These are phyloP conservation scores for Taphrina communis DNA, from an alignment of 1,139 yeast genomes.

Conservation along the genomic window DNA sequence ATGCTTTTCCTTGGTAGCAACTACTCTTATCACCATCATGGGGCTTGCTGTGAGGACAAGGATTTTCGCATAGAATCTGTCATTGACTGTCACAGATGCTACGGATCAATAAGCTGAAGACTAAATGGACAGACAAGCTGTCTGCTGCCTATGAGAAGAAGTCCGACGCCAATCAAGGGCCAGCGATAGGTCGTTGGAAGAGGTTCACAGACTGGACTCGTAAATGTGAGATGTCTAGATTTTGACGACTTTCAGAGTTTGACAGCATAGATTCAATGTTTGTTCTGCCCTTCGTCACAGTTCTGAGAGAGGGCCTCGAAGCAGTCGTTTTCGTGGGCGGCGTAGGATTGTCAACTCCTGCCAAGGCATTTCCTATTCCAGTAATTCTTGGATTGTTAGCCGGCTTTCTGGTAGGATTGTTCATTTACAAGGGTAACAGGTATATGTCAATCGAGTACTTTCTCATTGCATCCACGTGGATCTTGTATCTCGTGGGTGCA, in stretches of 20 bases:
- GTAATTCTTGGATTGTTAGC: conserved; percentile 72
- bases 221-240: conserved; percentile 4
- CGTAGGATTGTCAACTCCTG: conserved; percentile 76
- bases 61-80: background rate
- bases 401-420: conserved; percentile 69
- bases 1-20: conserved; percentile 78
- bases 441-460: conserved; percentile 78
- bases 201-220: conserved; percentile 14
- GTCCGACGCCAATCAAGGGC: conserved; percentile 32
- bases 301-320: conserved; percentile 85
- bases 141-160: conserved; percentile 65
- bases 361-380: conserved; percentile 81
- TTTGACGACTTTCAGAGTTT: background rate
- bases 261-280: conserved; percentile 58
- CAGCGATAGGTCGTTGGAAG: background rate
- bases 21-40: conserved; percentile 82
- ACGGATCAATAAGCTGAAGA: conserved; percentile 86
- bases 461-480: conserved; percentile 79
- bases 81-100: conserved; percentile 57
- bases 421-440: conserved; percentile 70
- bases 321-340: conserved; percentile 90
- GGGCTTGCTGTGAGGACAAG: conserved; percentile 65
- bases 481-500: conserved; percentile 83
- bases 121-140: conserved; percentile 88
- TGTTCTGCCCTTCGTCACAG: conserved; percentile 76